These are phyloP conservation scores for Cornus florida DNA, from an alignment of 148 eudicot genomes.

Conservation along the genomic window DNA sequence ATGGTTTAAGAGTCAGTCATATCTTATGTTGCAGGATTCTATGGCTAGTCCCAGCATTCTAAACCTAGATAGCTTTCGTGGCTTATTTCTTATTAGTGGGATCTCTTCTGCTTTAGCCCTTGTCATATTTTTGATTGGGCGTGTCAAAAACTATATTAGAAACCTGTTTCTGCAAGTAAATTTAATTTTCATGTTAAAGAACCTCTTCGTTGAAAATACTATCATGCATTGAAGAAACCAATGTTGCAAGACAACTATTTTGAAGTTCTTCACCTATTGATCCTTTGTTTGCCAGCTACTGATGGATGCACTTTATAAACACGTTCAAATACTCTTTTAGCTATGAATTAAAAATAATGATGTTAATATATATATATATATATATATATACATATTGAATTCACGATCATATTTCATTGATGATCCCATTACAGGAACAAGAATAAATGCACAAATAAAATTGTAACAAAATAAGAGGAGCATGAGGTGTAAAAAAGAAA, in stretches of 20 bases:
- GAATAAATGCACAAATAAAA: no score
- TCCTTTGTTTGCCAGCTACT: no score
- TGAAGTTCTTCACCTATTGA: no score
- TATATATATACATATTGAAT: no score
- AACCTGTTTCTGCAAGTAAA: neutral
- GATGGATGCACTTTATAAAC: no score
- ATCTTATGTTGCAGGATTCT: neutral
- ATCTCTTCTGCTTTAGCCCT: slow-evolving; percentile 5
- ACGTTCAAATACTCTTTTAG: no score
- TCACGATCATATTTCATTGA: no score
- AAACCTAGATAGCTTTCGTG: slow-evolving; percentile 13
- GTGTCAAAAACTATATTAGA: neutral
- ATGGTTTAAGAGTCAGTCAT: slow-evolving; percentile 12
- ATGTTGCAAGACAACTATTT: neutral
- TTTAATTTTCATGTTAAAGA: neutral
- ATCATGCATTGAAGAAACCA: neutral
- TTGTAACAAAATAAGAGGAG: no score
- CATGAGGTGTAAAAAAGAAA: no score
- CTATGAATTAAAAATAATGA: no score
- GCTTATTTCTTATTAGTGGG: slow-evolving; percentile 18
- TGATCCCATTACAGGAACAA: no score
- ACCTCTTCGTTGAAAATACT: neutral
- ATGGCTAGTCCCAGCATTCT: slow-evolving; percentile 4
- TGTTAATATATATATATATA: no score
- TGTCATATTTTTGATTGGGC: neutral